These are phyloP conservation scores for Inonotus obliquus DNA, from an alignment of 1,284 basidiomycete genomes.

Conservation along the genomic window DNA sequence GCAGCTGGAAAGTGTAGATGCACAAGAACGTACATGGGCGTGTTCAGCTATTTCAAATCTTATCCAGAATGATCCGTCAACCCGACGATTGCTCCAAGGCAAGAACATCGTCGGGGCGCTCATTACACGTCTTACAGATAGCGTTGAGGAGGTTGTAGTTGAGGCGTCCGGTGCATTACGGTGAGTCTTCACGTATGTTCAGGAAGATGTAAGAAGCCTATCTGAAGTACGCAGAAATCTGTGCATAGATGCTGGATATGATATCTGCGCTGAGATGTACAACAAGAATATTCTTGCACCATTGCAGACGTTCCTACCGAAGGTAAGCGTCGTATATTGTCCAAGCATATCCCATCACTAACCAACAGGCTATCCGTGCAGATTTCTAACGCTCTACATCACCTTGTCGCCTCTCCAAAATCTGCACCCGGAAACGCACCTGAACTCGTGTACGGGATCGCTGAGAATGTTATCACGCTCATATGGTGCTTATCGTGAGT, in stretches of 20 bases:
- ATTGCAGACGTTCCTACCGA: slow-evolving; percentile 67
- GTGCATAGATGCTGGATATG: slow-evolving; percentile 90
- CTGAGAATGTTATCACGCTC: slow-evolving; percentile 87
- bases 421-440: slow-evolving; percentile 61
- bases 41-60: slow-evolving; percentile 89
- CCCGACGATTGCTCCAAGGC: slow-evolving; percentile 81
- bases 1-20: slow-evolving; percentile 72
- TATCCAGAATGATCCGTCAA: slow-evolving; percentile 86
- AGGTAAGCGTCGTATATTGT: slow-evolving; percentile 39
- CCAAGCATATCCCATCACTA: neutral
- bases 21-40: slow-evolving; percentile 83
- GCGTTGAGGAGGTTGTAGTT: slow-evolving; percentile 80
- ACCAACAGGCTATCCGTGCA: slow-evolving; percentile 28
- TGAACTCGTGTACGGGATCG: slow-evolving; percentile 78
- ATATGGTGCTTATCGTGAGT: slow-evolving; percentile 91
- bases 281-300: slow-evolving; percentile 88
- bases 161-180: slow-evolving; percentile 83
- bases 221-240: slow-evolving; percentile 59
- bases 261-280: slow-evolving; percentile 94
- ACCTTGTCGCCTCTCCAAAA: slow-evolving; percentile 57
- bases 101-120: slow-evolving; percentile 86
- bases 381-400: slow-evolving; percentile 73
- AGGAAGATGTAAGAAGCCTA: neutral
- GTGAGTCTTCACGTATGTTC: slow-evolving; percentile 35
- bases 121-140: slow-evolving; percentile 79